These are phyloP conservation scores for Penicillium brevicompactum DNA, from an alignment of 2,329 filamentous ascomycete genomes.

Conservation along the genomic window DNA sequence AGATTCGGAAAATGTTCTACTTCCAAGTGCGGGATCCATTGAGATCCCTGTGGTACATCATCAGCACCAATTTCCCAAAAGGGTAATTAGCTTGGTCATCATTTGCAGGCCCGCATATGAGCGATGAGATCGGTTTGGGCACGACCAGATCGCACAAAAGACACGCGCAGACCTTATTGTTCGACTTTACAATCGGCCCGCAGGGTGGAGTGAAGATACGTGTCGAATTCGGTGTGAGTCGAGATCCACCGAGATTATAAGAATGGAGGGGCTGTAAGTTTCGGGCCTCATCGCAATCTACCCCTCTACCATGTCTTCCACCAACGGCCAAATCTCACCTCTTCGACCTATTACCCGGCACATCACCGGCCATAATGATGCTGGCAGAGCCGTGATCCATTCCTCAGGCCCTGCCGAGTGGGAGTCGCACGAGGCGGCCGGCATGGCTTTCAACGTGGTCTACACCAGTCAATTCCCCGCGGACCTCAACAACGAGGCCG, in stretches of 20 bases:
- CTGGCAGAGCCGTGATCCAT: conserved; percentile 41
- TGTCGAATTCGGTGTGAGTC: neutral
- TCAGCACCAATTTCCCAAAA: neutral
- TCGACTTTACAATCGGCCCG: neutral
- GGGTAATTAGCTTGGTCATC: neutral
- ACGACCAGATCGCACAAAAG: neutral
- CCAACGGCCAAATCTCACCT: conserved; percentile 27
- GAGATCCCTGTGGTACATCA: neutral
- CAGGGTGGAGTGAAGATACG: neutral
- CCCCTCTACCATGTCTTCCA: conserved; percentile 17
- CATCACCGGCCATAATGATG: conserved; percentile 42
- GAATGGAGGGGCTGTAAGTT: neutral
- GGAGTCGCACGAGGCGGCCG: conserved; percentile 28
- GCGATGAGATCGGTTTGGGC: neutral
- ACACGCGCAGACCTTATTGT: neutral
- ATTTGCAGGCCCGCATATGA: neutral
- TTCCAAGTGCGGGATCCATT: neutral
- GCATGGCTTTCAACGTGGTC: conserved; percentile 43
- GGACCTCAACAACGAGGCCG: conserved; percentile 37
- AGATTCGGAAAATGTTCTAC: neutral
- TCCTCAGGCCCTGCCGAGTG: conserved; percentile 33
- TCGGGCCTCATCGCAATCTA: neutral
- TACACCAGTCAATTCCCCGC: conserved; percentile 44
- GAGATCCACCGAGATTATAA: neutral
- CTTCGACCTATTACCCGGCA: conserved; percentile 33